Base-by-base conservation (phyloP, 2,329 filamentous ascomycete species). In the Cladosporium colombiae region DNA sequence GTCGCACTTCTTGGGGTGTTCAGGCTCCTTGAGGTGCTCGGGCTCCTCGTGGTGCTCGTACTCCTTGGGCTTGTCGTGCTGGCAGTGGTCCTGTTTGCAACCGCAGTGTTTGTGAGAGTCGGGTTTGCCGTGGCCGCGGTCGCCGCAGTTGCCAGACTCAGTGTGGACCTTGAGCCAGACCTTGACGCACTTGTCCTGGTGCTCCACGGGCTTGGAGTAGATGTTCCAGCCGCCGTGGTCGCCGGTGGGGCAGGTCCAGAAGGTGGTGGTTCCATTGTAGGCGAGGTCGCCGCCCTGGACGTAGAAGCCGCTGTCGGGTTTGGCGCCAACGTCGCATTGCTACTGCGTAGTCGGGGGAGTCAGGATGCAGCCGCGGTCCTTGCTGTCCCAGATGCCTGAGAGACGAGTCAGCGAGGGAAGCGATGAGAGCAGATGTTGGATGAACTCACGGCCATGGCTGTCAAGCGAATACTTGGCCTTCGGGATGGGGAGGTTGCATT, bases 191-290 rank as follows among this genome's bases (percentile, higher is more conserved):
- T 84, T 81, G 68, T 76, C 44, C 74, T 84, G 73, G 68, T 78
- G 71, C 68, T 71, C 33, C 71, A 80, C 74, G 5, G 81, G 77
- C 44, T 74, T 67, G 11, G 76, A 77, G 75, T 88, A 88, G 68
- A 88, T 74, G 70, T 88, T 87, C 60, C 60, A 63, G 60, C 85
- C 82, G 50, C 81, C 81, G 29, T 81, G 73, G 64, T 84, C 81
- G 2, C 82, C 83, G 23, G 86, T 88, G 31, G 84, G 81, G 73
- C 89, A 91, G 52, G 86, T 83, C 72, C 84, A 86, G 75, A 90
- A 90, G 31, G 77, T 77, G 3, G 79, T 75, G 70, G 79, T 81
- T 55, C 82, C 83, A 31, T 33, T 33, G 75, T 83, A 85, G 2
- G 79, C 79, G 23, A 91, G 72, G 7, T 75, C 71, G 37, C 87